These are phyloP conservation scores for Alternaria tenuissima DNA, from an alignment of 2,329 filamentous ascomycete species.

Conservation along the genomic window DNA sequence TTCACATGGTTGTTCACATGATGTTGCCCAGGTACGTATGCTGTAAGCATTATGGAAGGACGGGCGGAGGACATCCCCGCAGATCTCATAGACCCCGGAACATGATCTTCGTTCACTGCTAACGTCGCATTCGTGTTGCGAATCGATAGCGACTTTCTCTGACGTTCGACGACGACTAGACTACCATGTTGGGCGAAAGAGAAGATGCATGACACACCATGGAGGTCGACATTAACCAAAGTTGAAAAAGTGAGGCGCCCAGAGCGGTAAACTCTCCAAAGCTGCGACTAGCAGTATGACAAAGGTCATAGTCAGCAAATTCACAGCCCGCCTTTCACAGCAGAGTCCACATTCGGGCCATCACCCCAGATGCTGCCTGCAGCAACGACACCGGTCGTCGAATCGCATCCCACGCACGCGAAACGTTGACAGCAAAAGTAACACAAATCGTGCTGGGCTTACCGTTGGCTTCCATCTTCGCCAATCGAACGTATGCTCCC, in stretches of 20 bases:
- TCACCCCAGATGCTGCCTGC: neutral
- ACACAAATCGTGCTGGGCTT: conserved; percentile 9
- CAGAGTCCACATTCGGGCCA: conserved; percentile 6
- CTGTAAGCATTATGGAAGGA: neutral
- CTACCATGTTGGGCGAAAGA: neutral
- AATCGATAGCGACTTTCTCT: neutral
- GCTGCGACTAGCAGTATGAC: neutral
- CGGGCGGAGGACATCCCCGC: conserved; percentile 1
- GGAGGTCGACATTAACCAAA: neutral
- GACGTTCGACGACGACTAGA: neutral
- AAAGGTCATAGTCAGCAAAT: neutral
- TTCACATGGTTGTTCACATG: neutral
- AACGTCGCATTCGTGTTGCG: neutral
- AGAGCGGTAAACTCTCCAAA: neutral
- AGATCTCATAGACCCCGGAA: neutral
- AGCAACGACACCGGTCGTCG: conserved; percentile 11
- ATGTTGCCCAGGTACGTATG: neutral
- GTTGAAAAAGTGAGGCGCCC: conserved; percentile 6
- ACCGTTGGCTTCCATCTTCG: conserved; percentile 7
- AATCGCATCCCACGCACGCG: conserved; percentile 9
- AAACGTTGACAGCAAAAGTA: conserved; percentile 12
- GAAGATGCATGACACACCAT: conserved; percentile 3
- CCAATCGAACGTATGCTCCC: conserved; percentile 17
- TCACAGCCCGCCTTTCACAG: neutral
- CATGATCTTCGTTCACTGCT: neutral